These are phyloP conservation scores for Fraxinus americana DNA, from an alignment of 257 asterid species.

Conservation along the genomic window DNA sequence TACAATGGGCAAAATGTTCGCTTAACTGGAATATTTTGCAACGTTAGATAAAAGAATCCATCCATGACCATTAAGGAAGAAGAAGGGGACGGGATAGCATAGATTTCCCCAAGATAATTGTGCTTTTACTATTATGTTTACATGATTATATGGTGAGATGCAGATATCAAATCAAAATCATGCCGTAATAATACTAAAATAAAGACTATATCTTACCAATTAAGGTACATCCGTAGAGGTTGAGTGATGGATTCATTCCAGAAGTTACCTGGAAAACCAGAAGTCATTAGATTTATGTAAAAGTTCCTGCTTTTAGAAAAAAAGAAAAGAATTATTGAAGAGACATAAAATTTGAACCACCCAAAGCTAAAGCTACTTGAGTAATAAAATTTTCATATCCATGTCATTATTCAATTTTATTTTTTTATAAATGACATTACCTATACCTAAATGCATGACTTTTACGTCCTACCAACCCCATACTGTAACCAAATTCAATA, in stretches of 20 bases:
- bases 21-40: not conserved
- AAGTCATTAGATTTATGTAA: not conserved
- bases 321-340: not conserved
- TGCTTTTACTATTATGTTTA: not conserved
- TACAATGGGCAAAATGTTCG: not conserved
- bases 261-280: conserved; percentile 66
- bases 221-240: conserved; percentile 73
- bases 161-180: not conserved
- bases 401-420: not conserved
- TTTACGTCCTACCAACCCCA: not conserved
- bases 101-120: not conserved
- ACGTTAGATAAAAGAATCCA: not conserved
- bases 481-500: no score
- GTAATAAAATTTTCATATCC: not conserved
- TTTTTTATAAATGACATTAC: no score
- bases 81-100: not conserved
- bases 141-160: not conserved
- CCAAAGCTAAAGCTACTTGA: not conserved
- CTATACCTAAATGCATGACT: not conserved
- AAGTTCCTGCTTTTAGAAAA: not conserved
- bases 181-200: not conserved
- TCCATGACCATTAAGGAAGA: not conserved
- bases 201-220: conserved; percentile 52
- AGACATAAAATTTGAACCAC: not conserved
- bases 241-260: conserved; percentile 89